Conservation (phyloP, 1,139 yeast genomes). For the Yamadazyma atmosphaerica region DNA sequence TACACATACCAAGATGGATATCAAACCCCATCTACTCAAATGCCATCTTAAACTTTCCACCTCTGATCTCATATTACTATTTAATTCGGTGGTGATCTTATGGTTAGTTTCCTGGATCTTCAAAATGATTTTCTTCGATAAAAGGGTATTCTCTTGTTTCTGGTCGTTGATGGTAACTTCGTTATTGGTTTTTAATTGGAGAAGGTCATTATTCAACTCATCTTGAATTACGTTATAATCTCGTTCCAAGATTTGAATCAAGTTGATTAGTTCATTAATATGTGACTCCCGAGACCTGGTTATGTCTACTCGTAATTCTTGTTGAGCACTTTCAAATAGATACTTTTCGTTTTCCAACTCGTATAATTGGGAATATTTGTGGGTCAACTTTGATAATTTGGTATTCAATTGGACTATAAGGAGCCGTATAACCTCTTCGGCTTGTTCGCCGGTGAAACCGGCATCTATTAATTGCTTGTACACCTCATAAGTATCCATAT, state of each 20-base stretch:
- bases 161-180: slow-evolving; percentile 87
- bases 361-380: slow-evolving; percentile 60
- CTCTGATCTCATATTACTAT: slow-evolving; percentile 80
- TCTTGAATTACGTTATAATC: slow-evolving; percentile 72
- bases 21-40: slow-evolving; percentile 81
- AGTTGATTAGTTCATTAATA: slow-evolving; percentile 64
- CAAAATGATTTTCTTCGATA: slow-evolving; percentile 67
- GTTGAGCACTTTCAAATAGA: slow-evolving; percentile 88
- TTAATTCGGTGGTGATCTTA: slow-evolving; percentile 79
- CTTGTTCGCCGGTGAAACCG: slow-evolving; percentile 56
- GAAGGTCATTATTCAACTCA: slow-evolving; percentile 70
- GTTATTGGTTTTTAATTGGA: slow-evolving; percentile 68
- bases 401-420: slow-evolving; percentile 51
- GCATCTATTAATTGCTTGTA: slow-evolving; percentile 39
- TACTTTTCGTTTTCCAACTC: slow-evolving; percentile 86
- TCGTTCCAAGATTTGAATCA: slow-evolving; percentile 69
- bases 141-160: slow-evolving; percentile 78
- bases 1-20: slow-evolving; percentile 52
- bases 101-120: slow-evolving; percentile 83
- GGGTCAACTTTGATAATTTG: slow-evolving; percentile 57
- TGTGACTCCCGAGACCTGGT: slow-evolving; percentile 72
- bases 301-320: slow-evolving; percentile 80
- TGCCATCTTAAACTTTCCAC: slow-evolving; percentile 93
- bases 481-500: slow-evolving; percentile 52
- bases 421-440: slow-evolving; percentile 52